phyloP scores from a whole-genome alignment of 768 basidiomycete species.

The Tricholoma bakamatsutake region DNA sequence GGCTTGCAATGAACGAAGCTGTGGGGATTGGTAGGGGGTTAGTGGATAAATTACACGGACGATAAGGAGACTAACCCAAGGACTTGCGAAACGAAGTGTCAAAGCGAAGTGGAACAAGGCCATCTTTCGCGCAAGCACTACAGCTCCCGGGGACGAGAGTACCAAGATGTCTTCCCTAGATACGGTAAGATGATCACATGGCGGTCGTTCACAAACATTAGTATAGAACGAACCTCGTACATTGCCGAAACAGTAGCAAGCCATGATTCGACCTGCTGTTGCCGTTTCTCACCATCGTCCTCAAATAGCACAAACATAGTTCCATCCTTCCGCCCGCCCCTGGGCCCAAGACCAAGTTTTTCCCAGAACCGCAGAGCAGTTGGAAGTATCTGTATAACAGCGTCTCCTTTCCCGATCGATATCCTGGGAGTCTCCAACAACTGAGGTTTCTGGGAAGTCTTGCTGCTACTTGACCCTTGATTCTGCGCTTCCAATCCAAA shows the following conservation, averaged over 20 bases:
- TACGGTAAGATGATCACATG: constrained; percentile 8
- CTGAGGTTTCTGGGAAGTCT: neutral
- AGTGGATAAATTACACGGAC: neutral
- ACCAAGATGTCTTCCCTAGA: constrained; percentile 59
- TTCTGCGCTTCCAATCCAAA: constrained; percentile 33
- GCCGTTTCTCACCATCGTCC: constrained; percentile 44
- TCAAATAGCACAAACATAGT: constrained; percentile 67
- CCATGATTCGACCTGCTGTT: constrained; percentile 52
- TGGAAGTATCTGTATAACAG: constrained; percentile 63
- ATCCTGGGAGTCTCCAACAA: constrained; percentile 43
- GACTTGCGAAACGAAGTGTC: constrained; percentile 65
- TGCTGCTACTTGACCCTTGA: neutral
- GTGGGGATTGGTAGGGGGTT: neutral
- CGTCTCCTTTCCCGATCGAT: constrained; percentile 60
- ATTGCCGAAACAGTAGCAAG: constrained; percentile 41
- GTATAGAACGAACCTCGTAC: constrained; percentile 52
- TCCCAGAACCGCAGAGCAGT: constrained; percentile 81
- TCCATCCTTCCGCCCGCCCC: constrained; percentile 66
- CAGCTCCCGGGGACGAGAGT: constrained; percentile 47
- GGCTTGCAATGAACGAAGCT: constrained; percentile 46
- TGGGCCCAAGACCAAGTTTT: constrained; percentile 70
- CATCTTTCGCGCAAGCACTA: constrained; percentile 40
- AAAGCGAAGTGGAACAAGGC: constrained; percentile 57
- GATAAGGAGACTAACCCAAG: constrained; percentile 36
- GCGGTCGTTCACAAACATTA: constrained; percentile 3